Evolutionary conservation across 2,329 filamentous ascomycete species (phyloP).

Genomic region (Nakataea oryzae): DNA sequence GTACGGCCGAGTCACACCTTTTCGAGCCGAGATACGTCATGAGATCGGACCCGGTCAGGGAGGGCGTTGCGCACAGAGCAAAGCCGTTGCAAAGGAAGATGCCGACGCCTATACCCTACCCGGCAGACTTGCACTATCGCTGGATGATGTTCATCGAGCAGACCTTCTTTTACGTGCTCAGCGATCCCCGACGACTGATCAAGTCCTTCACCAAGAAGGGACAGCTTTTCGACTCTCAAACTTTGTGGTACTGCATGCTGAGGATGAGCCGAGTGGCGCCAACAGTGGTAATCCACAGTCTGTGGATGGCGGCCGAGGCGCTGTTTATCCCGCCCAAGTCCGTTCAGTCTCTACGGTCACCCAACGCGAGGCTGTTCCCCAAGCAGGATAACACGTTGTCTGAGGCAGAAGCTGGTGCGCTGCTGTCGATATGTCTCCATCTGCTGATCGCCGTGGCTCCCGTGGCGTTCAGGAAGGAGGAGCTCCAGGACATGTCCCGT

Average conservation of each 20-base stretch:
- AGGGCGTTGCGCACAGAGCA: background rate
- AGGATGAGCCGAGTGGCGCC: slow-evolving; percentile 46
- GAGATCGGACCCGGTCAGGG: slow-evolving; percentile 7
- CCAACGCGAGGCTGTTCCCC: slow-evolving; percentile 24
- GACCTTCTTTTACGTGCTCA: slow-evolving; percentile 53
- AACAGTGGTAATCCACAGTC: slow-evolving; percentile 49
- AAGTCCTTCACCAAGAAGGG: slow-evolving; percentile 45
- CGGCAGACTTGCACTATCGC: slow-evolving; percentile 1
- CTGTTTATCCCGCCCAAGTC: slow-evolving; percentile 45
- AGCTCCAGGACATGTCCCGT: slow-evolving; percentile 49
- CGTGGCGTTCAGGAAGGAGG: slow-evolving; percentile 31
- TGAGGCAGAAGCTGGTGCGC: slow-evolving; percentile 37
- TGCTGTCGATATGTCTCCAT: slow-evolving; percentile 52
- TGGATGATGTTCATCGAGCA: slow-evolving; percentile 56
- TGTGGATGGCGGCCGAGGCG: slow-evolving; percentile 50
- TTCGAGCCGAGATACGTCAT: slow-evolving; percentile 27
- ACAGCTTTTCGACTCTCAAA: slow-evolving; percentile 47
- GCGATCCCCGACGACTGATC: slow-evolving; percentile 42
- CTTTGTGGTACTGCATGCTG: slow-evolving; percentile 53
- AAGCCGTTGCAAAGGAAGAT: background rate
- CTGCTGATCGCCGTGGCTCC: slow-evolving; percentile 50
- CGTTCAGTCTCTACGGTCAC: slow-evolving; percentile 27
- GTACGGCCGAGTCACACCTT: slow-evolving; percentile 37
- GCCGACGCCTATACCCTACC: background rate
- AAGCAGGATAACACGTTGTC: slow-evolving; percentile 25